phyloP scores from a whole-genome alignment of 345 rosid species.

The Eutrema heterophyllum region DNA sequence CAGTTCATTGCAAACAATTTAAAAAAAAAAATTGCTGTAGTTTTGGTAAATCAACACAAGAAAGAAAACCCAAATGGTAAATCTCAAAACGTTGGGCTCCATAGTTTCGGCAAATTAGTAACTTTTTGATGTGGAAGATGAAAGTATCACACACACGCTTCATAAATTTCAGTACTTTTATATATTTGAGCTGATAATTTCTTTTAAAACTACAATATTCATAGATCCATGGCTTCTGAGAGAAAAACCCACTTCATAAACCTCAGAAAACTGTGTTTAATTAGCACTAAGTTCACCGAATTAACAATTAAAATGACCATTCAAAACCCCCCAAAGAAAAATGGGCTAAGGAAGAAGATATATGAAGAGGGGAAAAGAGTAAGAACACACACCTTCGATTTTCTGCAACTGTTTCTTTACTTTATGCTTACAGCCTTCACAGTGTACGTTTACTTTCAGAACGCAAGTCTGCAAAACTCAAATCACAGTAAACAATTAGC shows the following conservation, averaged over 20 bases:
- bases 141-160: background rate
- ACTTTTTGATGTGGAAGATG: background rate
- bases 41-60: background rate
- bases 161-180: background rate
- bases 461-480: constrained; percentile 63
- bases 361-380: background rate
- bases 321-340: background rate
- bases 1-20: background rate
- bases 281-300: background rate
- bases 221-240: constrained; percentile 1
- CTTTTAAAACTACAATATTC: background rate
- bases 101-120: background rate
- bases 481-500: constrained; percentile 1
- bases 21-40: background rate
- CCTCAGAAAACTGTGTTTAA: background rate
- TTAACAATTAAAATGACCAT: background rate
- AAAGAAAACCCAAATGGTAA: background rate
- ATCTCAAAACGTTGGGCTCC: background rate
- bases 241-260: background rate
- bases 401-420: constrained; percentile 73
- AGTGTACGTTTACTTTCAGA: constrained; percentile 81
- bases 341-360: background rate
- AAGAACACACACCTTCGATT: constrained; percentile 56
- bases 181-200: background rate
- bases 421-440: constrained; percentile 92